Evolutionary conservation across 2,329 filamentous ascomycete species (phyloP), one percentile per base, ranked within the genome.

Genomic region (Aspergillus pseudonomiae): DNA sequence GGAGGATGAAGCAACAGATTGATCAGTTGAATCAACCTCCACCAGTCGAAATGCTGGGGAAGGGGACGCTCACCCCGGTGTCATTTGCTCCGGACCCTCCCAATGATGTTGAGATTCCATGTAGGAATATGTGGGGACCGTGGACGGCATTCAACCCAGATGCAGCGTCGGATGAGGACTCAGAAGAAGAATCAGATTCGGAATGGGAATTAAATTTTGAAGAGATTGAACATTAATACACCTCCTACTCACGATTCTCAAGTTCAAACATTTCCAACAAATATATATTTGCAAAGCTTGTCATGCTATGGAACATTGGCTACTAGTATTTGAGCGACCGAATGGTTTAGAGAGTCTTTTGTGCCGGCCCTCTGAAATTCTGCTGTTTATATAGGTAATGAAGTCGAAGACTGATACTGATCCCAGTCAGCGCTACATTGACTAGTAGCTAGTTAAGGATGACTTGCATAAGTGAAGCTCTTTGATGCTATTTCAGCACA

Each of bases 71-170:
- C 6, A 54, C 52, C 11, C 6, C 14, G 2, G 52, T 54, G 16
- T 54, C 52, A 1, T 32, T 34, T 36, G 30, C 52, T 36, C 52
- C 52, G 1, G 52, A 54, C 30, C 52, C 52, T 34, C 21, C 52
- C 6, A 24, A 54, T 14, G 52, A 54, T 14, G 52, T 54, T 54
- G 30, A 54, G 10, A 54, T 54, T 36, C 52, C 52, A 14, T 54
- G 52, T 54, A n/a, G 52, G 30, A 5, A 54, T 24, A 54, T 54
- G 52, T 54, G 52, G 52, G 52, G 52, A 1, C 52, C 52, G 1
- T 54, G 52, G 52, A 16, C 12, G 12, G 34, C 39, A 41, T 19
- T n/a, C 19, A n/a, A 41, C 16, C 39, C 6, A 41, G 39, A 41
- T 36, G 34, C 14, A 7, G 14, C 14, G 34, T 36, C 34, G 2